Percentiles rank a stretch among this genome's conserved stretches.
Conservation (phyloP, 176 grass and related monocot species). For the Alloteropsis semialata region DNA sequence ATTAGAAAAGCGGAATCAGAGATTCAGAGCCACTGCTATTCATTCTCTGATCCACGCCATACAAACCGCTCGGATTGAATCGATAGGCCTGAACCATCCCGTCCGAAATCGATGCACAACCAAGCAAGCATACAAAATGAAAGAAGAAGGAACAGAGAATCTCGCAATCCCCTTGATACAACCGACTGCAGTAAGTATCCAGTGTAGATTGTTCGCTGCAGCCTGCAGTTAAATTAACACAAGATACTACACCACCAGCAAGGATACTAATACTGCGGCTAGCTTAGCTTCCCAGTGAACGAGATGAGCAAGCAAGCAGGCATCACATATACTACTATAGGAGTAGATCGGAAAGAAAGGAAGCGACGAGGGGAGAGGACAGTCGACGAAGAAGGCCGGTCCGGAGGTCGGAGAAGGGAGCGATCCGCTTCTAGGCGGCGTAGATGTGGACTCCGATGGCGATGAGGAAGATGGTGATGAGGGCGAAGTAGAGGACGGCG, state of each 20-base stretch:
- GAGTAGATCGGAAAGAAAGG: background rate
- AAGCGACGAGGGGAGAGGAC: background rate
- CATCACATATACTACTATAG: background rate
- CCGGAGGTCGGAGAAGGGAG: too few relatives aligned
- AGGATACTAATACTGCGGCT: background rate
- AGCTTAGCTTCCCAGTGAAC: background rate
- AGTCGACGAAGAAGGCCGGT: too few relatives aligned
- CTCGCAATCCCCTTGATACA: background rate
- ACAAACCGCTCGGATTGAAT: background rate
- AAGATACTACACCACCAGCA: background rate
- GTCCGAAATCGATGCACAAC: background rate
- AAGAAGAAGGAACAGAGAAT: background rate
- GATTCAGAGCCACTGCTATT: too few relatives aligned
- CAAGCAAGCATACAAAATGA: background rate
- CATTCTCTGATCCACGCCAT: background rate
- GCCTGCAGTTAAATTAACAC: background rate
- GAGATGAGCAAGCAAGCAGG: background rate
- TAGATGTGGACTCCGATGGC: slow-evolving; percentile 67
- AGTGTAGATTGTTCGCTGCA: background rate
- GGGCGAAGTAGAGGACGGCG: slow-evolving; percentile 62
- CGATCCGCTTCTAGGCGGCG: slow-evolving; percentile 9
- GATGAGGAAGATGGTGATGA: slow-evolving; percentile 72
- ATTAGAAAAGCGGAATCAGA: background rate
- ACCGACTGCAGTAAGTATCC: background rate
- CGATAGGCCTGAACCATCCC: background rate